Base-by-base conservation (phyloP, 2,329 filamentous ascomycete species). In the Cordyceps cateniannulata region DNA sequence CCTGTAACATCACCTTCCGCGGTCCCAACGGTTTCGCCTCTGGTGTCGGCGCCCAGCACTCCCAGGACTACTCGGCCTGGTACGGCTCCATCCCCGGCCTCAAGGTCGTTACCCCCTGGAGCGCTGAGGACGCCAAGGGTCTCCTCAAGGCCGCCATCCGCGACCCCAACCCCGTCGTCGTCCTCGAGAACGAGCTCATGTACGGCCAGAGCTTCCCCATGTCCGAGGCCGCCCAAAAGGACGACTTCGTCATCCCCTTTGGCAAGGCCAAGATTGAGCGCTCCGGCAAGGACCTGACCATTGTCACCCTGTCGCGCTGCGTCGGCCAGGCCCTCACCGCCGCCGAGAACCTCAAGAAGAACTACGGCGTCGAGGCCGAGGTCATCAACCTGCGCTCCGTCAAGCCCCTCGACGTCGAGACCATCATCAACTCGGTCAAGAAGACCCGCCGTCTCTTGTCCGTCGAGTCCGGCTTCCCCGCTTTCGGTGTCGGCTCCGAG, bases 251-350 rank as follows among this genome's bases (percentile, higher is more conserved):
- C 69, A 78, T 99, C 69, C 95, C 95, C 67, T 92, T 99, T 74
- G 95, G 95, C 76, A 99, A 99, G 84, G 95, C 95, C 77, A 99
- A 99, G 87, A 90, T 99, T 72, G 95, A 99, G 83, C 93, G 95
- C 71, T 81, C 87, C 64, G 95, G 95, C 77, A 97, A 93, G 80
- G 95, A 99, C 75, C 80, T 99, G 68, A 99, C 95, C 72, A 91
- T 99, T 65, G 93, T 99, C 65, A 88, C 93, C 55, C 84, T 97
- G 63, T 98, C 95, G 66, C 92, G 95, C 75, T 96, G 91, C 75
- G 95, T 99, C 65, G 95, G 95, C 66, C 93, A 96, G 79, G 89
- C 90, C 66, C 84, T 99, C 62, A 80, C 86, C 55, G 95, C 93
- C 61, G 95, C 95, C 66, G 91, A 96, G 78, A 84, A 88, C 73